These are phyloP conservation scores for Ramularia collo-cygni DNA, from an alignment of 2,329 filamentous ascomycete genomes.

Conservation along the genomic window DNA sequence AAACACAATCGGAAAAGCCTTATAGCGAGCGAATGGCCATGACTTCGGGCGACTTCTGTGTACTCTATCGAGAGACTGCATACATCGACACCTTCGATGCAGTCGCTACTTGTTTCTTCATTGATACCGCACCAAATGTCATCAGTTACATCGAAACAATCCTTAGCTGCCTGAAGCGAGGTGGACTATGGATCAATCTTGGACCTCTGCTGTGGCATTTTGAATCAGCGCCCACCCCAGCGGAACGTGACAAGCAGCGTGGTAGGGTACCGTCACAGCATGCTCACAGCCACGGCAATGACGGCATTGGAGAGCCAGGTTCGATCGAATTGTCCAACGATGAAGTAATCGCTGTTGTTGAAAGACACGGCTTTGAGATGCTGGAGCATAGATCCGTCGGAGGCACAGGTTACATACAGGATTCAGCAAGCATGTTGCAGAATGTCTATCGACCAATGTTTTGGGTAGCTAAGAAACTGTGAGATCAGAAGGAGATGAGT, in stretches of 20 bases:
- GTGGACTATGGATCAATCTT: slow-evolving; percentile 80
- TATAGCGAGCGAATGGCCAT: slow-evolving; percentile 72
- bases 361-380: slow-evolving; percentile 69
- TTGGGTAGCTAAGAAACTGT: slow-evolving; percentile 76
- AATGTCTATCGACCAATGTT: slow-evolving; percentile 72
- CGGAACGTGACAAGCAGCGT: slow-evolving; percentile 41
- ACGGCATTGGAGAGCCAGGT: slow-evolving; percentile 71
- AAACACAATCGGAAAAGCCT: slow-evolving; percentile 23
- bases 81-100: slow-evolving; percentile 64
- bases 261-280: slow-evolving; percentile 24
- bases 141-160: slow-evolving; percentile 86
- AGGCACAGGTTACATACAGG: slow-evolving; percentile 81
- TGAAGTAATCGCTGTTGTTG: slow-evolving; percentile 72
- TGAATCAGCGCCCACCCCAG: slow-evolving; percentile 57
- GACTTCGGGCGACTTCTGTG: slow-evolving; percentile 86
- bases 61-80: slow-evolving; percentile 64
- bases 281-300: slow-evolving; percentile 4
- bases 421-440: slow-evolving; percentile 76
- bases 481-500: no score
- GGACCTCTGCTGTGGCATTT: slow-evolving; percentile 96
- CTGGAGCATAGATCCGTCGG: slow-evolving; percentile 43
- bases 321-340: slow-evolving; percentile 86
- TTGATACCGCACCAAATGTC: slow-evolving; percentile 92
- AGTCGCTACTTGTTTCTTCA: slow-evolving; percentile 87
- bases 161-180: slow-evolving; percentile 64